phyloP scores from a whole-genome alignment of 2,329 filamentous ascomycete genomes.

The Phialocephala subalpina region DNA sequence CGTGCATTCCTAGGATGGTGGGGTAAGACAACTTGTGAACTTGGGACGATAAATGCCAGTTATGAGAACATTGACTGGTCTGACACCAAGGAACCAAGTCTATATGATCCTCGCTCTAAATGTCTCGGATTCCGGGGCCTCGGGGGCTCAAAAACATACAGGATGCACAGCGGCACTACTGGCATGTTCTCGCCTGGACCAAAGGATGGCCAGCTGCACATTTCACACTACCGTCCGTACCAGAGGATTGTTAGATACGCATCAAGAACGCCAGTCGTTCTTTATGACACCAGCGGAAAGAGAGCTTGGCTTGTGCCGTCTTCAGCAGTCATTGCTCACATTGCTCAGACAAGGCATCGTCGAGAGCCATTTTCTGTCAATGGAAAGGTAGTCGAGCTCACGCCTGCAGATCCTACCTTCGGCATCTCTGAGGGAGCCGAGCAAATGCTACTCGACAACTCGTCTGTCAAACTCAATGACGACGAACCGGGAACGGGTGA shows the following conservation, averaged over 20 bases:
- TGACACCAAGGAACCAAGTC: not conserved
- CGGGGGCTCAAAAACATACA: too few species aligned
- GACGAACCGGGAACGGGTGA: not conserved
- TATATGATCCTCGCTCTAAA: too few species aligned
- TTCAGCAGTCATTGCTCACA: not conserved
- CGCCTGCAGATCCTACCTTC: not conserved
- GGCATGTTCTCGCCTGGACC: not conserved
- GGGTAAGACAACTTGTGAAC: not conserved
- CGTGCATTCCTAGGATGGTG: not conserved
- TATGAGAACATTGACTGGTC: not conserved
- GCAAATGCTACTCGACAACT: not conserved
- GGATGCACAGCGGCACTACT: too few species aligned
- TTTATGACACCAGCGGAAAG: not conserved
- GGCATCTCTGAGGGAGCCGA: not conserved
- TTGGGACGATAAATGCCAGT: not conserved
- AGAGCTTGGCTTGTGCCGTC: not conserved
- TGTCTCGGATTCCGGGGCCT: too few species aligned
- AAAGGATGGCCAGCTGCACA: not conserved
- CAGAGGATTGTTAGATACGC: not conserved
- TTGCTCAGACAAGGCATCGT: not conserved
- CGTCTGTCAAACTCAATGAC: not conserved
- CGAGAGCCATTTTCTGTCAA: not conserved
- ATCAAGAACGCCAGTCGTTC: not conserved
- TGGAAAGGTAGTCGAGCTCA: not conserved
- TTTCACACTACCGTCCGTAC: not conserved